Evolutionary conservation across 371 early-diverging fungal species (phyloP).

Genomic region (Funneliformis caledonium): DNA sequence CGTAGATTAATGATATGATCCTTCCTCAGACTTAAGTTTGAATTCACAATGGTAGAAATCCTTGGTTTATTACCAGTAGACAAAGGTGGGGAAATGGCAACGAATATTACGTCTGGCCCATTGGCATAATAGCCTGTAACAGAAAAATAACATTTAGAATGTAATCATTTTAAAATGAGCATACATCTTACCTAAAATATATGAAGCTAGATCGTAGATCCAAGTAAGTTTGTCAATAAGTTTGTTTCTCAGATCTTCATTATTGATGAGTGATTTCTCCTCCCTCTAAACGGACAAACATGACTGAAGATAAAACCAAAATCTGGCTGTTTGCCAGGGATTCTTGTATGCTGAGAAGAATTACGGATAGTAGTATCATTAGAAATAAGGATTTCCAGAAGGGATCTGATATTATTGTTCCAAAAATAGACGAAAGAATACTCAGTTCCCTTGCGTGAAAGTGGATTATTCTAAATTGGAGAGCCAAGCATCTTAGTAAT

Average conservation of each 20-base stretch:
- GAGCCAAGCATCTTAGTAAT: too few relatives aligned
- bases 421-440: not conserved
- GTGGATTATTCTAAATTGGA: too few relatives aligned
- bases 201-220: not conserved
- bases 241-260: not conserved
- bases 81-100: slow-evolving; percentile 5
- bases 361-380: not conserved
- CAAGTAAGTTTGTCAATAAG: not conserved
- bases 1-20: not conserved
- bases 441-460: not conserved
- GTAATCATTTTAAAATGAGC: not conserved
- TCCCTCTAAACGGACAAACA: slow-evolving; percentile 13
- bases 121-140: not conserved
- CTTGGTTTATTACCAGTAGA: not conserved
- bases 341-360: not conserved
- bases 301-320: not conserved
- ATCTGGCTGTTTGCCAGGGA: not conserved
- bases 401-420: not conserved
- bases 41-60: not conserved
- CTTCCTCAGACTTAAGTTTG: not conserved
- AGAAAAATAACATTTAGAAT: not conserved
- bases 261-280: not conserved
- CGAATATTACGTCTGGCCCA: not conserved
- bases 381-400: not conserved
- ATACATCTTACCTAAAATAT: slow-evolving; percentile 13